phyloP scores from a whole-genome alignment of 2,329 filamentous ascomycete genomes.

The Pseudocercospora musae region DNA sequence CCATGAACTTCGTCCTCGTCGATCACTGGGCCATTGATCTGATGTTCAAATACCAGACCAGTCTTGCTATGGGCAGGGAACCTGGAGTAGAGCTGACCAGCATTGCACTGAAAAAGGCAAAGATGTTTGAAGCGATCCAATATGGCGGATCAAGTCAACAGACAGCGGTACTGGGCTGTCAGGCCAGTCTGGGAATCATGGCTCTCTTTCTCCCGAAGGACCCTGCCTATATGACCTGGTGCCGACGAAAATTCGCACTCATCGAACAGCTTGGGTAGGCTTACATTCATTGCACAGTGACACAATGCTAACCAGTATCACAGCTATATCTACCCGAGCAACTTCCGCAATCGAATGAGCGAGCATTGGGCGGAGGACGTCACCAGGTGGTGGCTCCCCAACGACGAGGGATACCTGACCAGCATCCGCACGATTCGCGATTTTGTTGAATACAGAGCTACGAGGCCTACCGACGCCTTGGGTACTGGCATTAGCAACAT shows the following conservation, averaged over 20 bases:
- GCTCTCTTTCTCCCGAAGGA: slow-evolving; percentile 78
- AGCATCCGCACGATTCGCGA: slow-evolving; percentile 73
- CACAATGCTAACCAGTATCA: not conserved
- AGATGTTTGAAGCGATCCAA: slow-evolving; percentile 75
- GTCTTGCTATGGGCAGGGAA: slow-evolving; percentile 51
- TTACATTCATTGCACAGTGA: not conserved
- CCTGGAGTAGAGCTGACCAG: slow-evolving; percentile 54
- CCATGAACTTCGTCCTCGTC: slow-evolving; percentile 69
- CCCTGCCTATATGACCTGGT: slow-evolving; percentile 70
- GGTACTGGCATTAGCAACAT: slow-evolving; percentile 33
- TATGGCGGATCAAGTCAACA: slow-evolving; percentile 67
- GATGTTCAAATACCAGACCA: slow-evolving; percentile 75
- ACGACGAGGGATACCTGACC: slow-evolving; percentile 70
- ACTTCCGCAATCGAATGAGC: slow-evolving; percentile 71
- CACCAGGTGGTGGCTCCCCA: slow-evolving; percentile 83
- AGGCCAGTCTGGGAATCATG: slow-evolving; percentile 72
- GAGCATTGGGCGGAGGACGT: slow-evolving; percentile 71
- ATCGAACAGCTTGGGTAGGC: slow-evolving; percentile 76
- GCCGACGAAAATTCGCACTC: slow-evolving; percentile 71
- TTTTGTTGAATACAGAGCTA: slow-evolving; percentile 57
- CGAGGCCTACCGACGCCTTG: slow-evolving; percentile 23
- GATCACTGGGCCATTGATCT: slow-evolving; percentile 77
- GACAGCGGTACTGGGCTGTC: slow-evolving; percentile 68
- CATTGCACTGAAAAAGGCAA: slow-evolving; percentile 68
- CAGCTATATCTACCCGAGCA: slow-evolving; percentile 79